Evolutionary conservation across 441 rosid species (phyloP).

Genomic region (Metrosideros polymorpha): DNA sequence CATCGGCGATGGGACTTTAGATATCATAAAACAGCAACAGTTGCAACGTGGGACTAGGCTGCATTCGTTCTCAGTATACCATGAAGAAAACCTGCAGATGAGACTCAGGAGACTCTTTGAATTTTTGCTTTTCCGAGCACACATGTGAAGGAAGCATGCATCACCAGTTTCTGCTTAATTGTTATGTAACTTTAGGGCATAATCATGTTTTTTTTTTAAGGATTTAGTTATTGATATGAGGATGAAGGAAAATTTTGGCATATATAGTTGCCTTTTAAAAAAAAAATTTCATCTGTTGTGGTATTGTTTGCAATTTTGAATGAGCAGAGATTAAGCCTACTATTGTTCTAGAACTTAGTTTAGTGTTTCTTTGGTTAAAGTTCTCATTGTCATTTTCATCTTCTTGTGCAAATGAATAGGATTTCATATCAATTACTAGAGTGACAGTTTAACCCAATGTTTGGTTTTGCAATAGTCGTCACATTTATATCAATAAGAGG

Average conservation of each 20-base stretch:
- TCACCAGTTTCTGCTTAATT: not conserved
- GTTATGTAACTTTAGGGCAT: not conserved
- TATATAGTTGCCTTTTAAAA: not conserved
- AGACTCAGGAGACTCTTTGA: constrained; percentile 67
- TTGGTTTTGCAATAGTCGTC: not conserved
- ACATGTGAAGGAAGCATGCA: constrained; percentile 61
- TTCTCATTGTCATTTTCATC: not conserved
- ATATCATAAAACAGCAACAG: constrained; percentile 70
- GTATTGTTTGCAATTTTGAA: not conserved
- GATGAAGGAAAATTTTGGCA: not conserved
- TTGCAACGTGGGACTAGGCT: constrained; percentile 75
- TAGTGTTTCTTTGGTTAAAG: not conserved
- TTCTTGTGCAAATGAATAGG: not conserved
- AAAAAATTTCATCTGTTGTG: not conserved
- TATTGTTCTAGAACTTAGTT: not conserved
- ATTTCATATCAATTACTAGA: not conserved
- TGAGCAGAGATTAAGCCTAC: not conserved
- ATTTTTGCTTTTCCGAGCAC: constrained; percentile 64
- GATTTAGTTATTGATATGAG: not conserved
- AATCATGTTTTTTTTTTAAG: not conserved
- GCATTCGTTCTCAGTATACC: constrained; percentile 75
- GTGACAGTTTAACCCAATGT: not conserved
- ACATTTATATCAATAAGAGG: not conserved
- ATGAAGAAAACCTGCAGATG: constrained; percentile 39
- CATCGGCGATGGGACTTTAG: constrained; percentile 59